Conservation (phyloP, 306 rosid species). For the Rosa rugosa region DNA sequence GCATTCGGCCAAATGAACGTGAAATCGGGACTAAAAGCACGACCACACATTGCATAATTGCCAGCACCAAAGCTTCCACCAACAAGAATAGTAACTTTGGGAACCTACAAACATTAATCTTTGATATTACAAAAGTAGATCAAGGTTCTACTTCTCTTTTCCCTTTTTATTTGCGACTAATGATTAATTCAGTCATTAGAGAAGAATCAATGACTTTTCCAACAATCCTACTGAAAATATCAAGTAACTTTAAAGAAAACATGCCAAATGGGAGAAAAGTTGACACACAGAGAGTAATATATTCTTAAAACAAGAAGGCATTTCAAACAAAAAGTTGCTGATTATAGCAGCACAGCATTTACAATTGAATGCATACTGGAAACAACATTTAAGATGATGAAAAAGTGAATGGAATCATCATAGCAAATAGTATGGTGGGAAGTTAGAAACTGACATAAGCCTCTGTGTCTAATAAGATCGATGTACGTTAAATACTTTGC, state of each 20-base stretch:
- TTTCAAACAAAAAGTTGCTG: not conserved
- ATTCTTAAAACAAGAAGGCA: not conserved
- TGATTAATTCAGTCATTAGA: not conserved
- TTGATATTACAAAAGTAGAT: conserved; percentile 12
- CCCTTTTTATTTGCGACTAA: not conserved
- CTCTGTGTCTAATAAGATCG: not conserved
- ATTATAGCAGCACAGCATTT: not conserved
- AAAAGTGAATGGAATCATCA: not conserved
- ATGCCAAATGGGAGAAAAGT: not conserved
- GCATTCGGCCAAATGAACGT: conserved; percentile 98
- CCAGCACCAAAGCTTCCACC: conserved; percentile 99
- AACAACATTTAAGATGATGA: not conserved
- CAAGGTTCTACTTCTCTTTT: not conserved
- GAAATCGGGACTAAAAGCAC: conserved; percentile 95
- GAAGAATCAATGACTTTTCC: not conserved
- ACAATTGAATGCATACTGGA: too few relatives aligned
- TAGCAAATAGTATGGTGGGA: not conserved
- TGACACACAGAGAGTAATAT: not conserved
- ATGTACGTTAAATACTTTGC: not conserved
- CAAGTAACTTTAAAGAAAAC: not conserved
- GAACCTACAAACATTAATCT: conserved; percentile 57
- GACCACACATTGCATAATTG: conserved; percentile 99
- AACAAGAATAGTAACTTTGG: conserved; percentile 81
- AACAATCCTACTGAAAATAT: not conserved
- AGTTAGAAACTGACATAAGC: not conserved